These are phyloP conservation scores for Porodaedalea pini DNA, from an alignment of 1,284 basidiomycete genomes.

Conservation along the genomic window DNA sequence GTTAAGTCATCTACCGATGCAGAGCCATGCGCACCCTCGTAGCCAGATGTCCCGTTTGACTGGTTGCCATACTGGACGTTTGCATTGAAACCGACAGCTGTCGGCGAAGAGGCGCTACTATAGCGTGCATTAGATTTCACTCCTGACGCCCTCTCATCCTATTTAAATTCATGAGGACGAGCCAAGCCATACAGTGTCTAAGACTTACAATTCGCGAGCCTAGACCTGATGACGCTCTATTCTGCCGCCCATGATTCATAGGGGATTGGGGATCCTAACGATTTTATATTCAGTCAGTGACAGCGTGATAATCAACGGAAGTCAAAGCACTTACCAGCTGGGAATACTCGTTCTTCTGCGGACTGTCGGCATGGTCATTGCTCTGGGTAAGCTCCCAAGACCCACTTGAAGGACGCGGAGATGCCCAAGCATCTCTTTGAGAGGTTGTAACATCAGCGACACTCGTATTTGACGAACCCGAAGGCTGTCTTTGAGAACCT, in stretches of 20 bases:
- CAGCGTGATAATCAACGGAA: background rate
- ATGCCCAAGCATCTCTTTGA: conserved; percentile 53
- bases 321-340: conserved; percentile 39
- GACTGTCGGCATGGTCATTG: conserved; percentile 44
- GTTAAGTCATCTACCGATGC: conserved; percentile 51
- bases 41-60: conserved; percentile 31
- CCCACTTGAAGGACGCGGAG: conserved; percentile 48
- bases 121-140: conserved; percentile 34
- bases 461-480: conserved; percentile 56
- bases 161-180: conserved; percentile 31
- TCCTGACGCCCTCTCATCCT: conserved; percentile 39
- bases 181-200: conserved; percentile 45
- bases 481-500: conserved; percentile 55
- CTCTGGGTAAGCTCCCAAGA: conserved; percentile 47
- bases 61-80: conserved; percentile 29
- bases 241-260: conserved; percentile 42
- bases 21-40: conserved; percentile 43
- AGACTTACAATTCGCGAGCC: conserved; percentile 42
- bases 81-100: conserved; percentile 36
- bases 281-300: conserved; percentile 12
- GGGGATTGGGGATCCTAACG: conserved; percentile 29
- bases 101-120: conserved; percentile 39
- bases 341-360: conserved; percentile 47
- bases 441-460: conserved; percentile 45
- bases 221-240: conserved; percentile 43